phyloP scores from a whole-genome alignment of 2,329 filamentous ascomycete genomes.

The Colletotrichum tofieldiae region DNA sequence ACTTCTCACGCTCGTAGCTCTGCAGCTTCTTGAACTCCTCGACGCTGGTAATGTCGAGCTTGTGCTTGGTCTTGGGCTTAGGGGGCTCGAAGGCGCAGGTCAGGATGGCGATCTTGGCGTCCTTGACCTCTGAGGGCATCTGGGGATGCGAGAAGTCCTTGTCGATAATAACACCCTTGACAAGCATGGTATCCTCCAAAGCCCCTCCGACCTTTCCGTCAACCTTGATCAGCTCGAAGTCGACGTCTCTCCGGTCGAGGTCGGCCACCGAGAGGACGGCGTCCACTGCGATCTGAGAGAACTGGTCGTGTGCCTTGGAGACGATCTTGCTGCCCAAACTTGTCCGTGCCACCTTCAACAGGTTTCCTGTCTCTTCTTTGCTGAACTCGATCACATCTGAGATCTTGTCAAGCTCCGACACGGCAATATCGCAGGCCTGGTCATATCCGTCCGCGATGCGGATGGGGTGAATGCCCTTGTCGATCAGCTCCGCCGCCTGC shows the following conservation, averaged over 20 bases:
- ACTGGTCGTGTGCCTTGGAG: constrained; percentile 98
- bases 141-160: constrained; percentile 99
- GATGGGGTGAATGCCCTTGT: constrained; percentile 99
- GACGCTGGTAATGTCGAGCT: constrained; percentile 96
- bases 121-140: constrained; percentile 95
- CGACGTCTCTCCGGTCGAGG: constrained; percentile 94
- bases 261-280: constrained; percentile 97
- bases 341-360: constrained; percentile 95
- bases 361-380: constrained; percentile 84
- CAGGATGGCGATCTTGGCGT: constrained; percentile 97
- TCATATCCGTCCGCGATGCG: constrained; percentile 99
- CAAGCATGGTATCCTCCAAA: constrained; percentile 92
- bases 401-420: constrained; percentile 92
- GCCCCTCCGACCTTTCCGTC: constrained; percentile 97
- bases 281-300: constrained; percentile 96
- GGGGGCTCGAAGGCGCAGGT: constrained; percentile 99
- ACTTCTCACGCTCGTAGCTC: constrained; percentile 95
- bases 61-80: constrained; percentile 99
- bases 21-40: constrained; percentile 99
- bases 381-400: constrained; percentile 92
- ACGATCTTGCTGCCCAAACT: constrained; percentile 99
- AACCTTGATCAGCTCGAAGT: constrained; percentile 99
- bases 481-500: constrained; percentile 96
- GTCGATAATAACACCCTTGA: constrained; percentile 98
- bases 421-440: constrained; percentile 95